Evolutionary conservation across 1,139 yeast species (phyloP).

Genomic region (Arxiozyma slooffiae): DNA sequence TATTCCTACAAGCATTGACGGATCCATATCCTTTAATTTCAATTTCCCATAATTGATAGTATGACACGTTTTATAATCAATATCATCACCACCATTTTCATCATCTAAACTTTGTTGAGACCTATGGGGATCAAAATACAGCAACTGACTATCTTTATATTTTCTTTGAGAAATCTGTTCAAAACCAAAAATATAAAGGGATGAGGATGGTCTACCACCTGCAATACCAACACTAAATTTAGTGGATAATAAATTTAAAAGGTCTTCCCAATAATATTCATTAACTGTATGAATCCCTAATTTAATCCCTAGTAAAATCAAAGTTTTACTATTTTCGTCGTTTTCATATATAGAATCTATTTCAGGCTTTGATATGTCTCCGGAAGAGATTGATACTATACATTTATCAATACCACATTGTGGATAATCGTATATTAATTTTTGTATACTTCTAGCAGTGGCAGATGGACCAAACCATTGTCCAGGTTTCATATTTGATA

Average conservation of each 20-base stretch:
- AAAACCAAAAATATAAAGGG: constrained; percentile 82
- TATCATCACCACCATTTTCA: constrained; percentile 18
- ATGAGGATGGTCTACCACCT: constrained; percentile 91
- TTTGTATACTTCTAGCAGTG: constrained; percentile 57
- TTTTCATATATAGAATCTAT: constrained; percentile 24
- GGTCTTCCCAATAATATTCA: constrained; percentile 41
- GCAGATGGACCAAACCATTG: constrained; percentile 99
- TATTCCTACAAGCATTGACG: constrained; percentile 91
- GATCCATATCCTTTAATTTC: constrained; percentile 65
- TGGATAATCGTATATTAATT: constrained; percentile 37
- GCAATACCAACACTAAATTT: constrained; percentile 82
- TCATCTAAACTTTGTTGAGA: constrained; percentile 45
- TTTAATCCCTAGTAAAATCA: constrained; percentile 69
- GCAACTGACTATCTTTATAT: constrained; percentile 44
- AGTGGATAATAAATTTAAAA: constrained; percentile 46
- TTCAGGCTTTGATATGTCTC: constrained; percentile 66
- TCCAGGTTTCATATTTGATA: constrained; percentile 71
- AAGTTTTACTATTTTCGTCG: constrained; percentile 34
- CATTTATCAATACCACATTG: constrained; percentile 41
- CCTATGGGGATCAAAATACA: constrained; percentile 85
- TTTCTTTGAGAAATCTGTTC: constrained; percentile 20
- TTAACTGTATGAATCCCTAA: constrained; percentile 65
- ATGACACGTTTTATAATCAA: constrained; percentile 41
- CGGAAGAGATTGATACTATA: constrained; percentile 52
- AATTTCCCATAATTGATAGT: constrained; percentile 51